Base-by-base conservation (phyloP, 192 early-diverging fungal genomes). In the Chytriomyces sp. region DNA sequence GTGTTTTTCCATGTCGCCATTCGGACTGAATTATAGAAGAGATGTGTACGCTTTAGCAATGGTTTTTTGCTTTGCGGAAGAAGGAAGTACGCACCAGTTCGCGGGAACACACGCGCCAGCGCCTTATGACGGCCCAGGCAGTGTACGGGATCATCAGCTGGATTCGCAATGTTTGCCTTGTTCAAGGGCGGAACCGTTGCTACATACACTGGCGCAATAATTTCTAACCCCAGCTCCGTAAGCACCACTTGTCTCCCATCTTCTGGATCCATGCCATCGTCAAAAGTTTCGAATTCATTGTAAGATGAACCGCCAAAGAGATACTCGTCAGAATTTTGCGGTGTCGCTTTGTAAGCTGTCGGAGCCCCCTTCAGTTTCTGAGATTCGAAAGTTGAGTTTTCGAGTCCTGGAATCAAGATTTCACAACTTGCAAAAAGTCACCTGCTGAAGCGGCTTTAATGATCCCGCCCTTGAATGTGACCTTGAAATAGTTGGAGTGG, bases 161-260 rank as follows among this genome's bases (percentile, higher is more conserved):
- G 85, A 23, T 77, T 82, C 13, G 59, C 50, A 28, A 88, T 79
- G 20, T 61, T 49, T 9, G 85, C 85, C 75, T 88, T 88, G 24
- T 62, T 10, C 43, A 85, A 57, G 0, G 82, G 87, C 3, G 28
- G 80, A 24, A 85, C 63, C 3, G 78, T 77, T n/a, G 50, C 69
- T 3, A 45, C 6, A 28, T 70, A 75, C 18, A n/a, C 50, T 7
- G 70, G 72, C 57, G 79, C 83, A 43, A 88, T 68, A 63, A 88
- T 85, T 44, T 88, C 85, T 35, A 88, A 82, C 9, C 87, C 82
- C 50, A 79, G 75, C 43, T 88, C 87, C 35, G 85, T 86, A 2
- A 88, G 74, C n/a, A 88, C 72, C 18, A 88, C 81, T 43, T 74
- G 83, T n/a, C 85, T 71, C 45, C 35, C 24, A 23, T 86, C 67